A percentile compares a stretch with the other conserved stretches of the same genome.
phyloP scores from a whole-genome alignment of 306 rosid genomes.

The Glycine latifolia region DNA sequence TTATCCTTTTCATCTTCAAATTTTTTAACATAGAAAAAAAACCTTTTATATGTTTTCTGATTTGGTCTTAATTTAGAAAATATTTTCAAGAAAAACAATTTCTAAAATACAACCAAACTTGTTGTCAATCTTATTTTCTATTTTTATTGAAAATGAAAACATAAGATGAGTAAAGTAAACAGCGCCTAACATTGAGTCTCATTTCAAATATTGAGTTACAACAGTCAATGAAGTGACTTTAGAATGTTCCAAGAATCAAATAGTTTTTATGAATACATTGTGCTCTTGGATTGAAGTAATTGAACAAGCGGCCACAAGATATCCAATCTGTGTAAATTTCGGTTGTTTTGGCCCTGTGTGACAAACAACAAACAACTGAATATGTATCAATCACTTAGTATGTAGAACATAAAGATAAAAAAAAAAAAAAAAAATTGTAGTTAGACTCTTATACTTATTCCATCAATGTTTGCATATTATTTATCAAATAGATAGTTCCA shows the following conservation, averaged over 20 bases:
- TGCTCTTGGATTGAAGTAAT: constrained; percentile 78
- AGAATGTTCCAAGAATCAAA: constrained; percentile 41
- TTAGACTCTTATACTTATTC: no score
- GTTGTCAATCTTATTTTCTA: background rate
- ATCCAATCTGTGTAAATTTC: constrained; percentile 87
- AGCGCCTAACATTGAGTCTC: background rate
- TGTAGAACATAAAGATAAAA: no score
- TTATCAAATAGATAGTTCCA: background rate
- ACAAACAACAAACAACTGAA: no score
- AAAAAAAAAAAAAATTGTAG: no score
- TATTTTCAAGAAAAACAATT: background rate
- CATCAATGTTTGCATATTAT: no score
- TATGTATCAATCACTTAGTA: no score
- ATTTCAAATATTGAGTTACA: constrained; percentile 44
- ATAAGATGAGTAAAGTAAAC: background rate
- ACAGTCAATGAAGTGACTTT: constrained; percentile 51
- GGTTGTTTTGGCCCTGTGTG: constrained; percentile 81
- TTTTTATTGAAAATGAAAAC: background rate
- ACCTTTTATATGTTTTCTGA: background rate
- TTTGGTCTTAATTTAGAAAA: background rate
- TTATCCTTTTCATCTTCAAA: background rate
- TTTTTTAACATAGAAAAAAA: background rate
- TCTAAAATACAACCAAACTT: background rate
- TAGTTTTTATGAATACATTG: constrained; percentile 45
- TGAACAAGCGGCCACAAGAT: constrained; percentile 96